Base-by-base conservation (phyloP, 2,329 filamentous ascomycete species). In the Alternaria rosae region DNA sequence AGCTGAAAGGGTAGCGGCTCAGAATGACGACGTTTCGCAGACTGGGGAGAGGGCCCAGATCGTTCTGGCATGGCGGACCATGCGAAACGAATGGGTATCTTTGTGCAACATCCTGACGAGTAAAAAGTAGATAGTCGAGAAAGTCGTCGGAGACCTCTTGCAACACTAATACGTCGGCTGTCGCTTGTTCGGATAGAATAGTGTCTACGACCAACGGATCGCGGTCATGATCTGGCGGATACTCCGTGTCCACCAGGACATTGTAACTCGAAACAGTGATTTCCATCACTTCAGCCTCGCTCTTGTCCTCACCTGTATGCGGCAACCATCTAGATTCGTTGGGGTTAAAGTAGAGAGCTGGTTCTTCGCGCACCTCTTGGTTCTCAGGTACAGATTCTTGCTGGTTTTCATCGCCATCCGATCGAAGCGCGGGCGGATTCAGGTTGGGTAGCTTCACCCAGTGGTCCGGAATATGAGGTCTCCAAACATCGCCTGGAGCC, bases 81-180 rank as follows among this genome's bases (percentile, higher is more conserved):
- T 89, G 84, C 2, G 86, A 87, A n/a, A 80, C 76, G 70, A 85
- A 90, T 1, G 84, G 81, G 65, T 89, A 91, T 2, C 73, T 77
- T 11, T 75, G 66, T 26, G 82, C 81, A 23, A 91, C 79, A 3
- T 76, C 69, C 3, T 77, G 47, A 35, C 47, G 61, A 57, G 86
- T 74, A 3, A 72, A 69, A 2, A 91, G 83, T 1, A 91, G 78
- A 59, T 82, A 84, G 0, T 82, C 81, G 0, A 91, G 82, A 62
- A 91, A 89, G 42, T 86, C 82, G 63, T 91, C 88, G 0, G 88
- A 89, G 1, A 91, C 86, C 76, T 91, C 89, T 71, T 91, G 84
- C 6, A 91, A 80, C 4, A 81, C 75, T 1, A 84, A 56, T 20
- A 84, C 66, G 56, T 82, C 78, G 4, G 79, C 76, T 41, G 70